These are phyloP conservation scores for Arthrobotrys sphaeroides DNA, from an alignment of 2,329 filamentous ascomycete species.

Conservation along the genomic window DNA sequence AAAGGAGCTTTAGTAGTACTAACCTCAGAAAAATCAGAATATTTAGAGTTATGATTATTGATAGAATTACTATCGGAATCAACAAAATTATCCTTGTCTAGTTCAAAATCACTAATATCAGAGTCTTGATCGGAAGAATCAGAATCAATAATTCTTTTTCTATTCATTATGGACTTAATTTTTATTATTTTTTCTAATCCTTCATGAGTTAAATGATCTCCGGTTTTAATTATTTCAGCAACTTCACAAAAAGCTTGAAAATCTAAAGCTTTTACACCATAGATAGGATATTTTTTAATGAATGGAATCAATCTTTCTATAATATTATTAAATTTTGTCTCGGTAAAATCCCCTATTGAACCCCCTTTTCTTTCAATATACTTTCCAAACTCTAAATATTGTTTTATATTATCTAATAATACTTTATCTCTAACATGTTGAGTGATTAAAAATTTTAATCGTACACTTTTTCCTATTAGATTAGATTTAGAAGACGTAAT, in stretches of 20 bases:
- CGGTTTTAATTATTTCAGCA: conserved; percentile 12
- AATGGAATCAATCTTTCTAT: conserved; percentile 11
- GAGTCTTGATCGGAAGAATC: background rate
- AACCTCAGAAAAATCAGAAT: too few species aligned
- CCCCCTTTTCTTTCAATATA: too few species aligned
- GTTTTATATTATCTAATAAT: background rate
- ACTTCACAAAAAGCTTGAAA: conserved; percentile 19
- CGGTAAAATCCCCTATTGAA: background rate
- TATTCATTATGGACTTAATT: conserved; percentile 17
- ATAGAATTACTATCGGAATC: too few species aligned
- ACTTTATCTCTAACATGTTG: conserved; percentile 16
- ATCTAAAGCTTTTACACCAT: conserved; percentile 10
- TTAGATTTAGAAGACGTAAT: conserved; percentile 1
- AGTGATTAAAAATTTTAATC: conserved; percentile 5
- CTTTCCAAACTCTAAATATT: background rate
- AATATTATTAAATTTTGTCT: background rate
- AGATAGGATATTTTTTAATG: conserved; percentile 10
- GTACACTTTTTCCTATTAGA: too few species aligned
- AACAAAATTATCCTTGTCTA: too few species aligned
- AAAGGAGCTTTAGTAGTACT: too few species aligned
- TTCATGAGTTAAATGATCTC: conserved; percentile 24
- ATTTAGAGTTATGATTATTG: too few species aligned
- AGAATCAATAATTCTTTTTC: background rate
- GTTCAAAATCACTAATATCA: too few species aligned
- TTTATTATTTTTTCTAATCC: conserved; percentile 13